Evolutionary conservation across 306 rosid genomes (phyloP), one percentile per base, ranked within the genome.

Genomic region (Arachis hypogaea): DNA sequence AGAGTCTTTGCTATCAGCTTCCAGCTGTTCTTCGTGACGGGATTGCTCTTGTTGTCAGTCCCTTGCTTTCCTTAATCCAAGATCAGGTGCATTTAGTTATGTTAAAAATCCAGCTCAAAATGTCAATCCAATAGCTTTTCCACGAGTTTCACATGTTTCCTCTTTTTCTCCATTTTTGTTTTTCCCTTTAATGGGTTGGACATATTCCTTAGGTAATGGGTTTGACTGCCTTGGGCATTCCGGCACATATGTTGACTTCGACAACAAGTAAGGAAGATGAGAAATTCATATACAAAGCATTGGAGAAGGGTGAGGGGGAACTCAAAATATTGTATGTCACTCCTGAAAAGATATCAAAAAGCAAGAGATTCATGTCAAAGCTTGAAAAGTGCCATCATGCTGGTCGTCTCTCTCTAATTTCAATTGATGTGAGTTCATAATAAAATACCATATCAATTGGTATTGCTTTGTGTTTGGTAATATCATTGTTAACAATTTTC

Each of bases 331-430:
- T 91, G 77, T 91, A 93, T 62, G 98, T 93, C 66, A 93, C 96
- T 10, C 98, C 98, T 63, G 98, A 93, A 84, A 93, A 93, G 86
- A 89, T 93, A 82, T 93, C 98, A 65, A 93, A 93, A 88, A 93
- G 98, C 90, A 93, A 93, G 86, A 93, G 97, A 76, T 93, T 93
- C 80, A 89, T 91, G 98, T 93, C 98, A 84, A 93, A 93, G 82
- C 97, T 91, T 78, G 98, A 93, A 75, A 93, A 93, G 80, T 93
- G 98, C 71, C 91, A 91, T 81, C 86, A 86, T 52, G 91, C 93
- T 18, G 92, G 90, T 71, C 94, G 96, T 75, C 90, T 93, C 68
- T 86, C 93, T 43, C 86, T 93, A 58, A 86, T 93, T 82, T 85
- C 98, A 49, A 80, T 93, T 77, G 98, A 93, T 73, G 98, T 91